Evolutionary conservation across 2,329 filamentous ascomycete species (phyloP).

Genomic region (Diaporthe citrichinensis): DNA sequence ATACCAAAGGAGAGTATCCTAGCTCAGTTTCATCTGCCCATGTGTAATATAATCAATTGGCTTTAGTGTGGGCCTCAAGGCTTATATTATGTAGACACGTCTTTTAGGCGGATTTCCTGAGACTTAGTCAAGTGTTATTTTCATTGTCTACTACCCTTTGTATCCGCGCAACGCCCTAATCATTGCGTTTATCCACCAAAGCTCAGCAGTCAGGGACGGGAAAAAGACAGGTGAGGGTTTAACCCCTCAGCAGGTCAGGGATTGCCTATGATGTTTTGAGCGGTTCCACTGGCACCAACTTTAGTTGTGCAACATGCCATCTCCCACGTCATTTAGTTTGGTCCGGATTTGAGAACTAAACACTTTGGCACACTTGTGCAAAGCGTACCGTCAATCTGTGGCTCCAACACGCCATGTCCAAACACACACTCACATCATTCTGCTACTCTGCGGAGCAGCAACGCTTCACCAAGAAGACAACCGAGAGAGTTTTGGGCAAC

Average conservation of each 20-base stretch:
- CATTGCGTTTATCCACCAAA: neutral
- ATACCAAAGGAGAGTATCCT: too few relatives aligned
- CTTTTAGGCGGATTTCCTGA: too few relatives aligned
- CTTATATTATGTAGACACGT: too few relatives aligned
- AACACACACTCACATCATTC: constrained; percentile 28
- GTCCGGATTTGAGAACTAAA: neutral
- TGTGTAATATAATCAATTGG: too few relatives aligned
- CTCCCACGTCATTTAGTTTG: neutral
- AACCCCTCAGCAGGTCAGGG: constrained; percentile 11
- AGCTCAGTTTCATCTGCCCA: too few relatives aligned
- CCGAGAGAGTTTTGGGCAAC: constrained; percentile 12
- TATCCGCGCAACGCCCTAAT: neutral
- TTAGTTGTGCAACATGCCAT: neutral
- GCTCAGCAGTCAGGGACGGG: neutral
- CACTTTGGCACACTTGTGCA: neutral
- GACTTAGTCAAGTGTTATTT: too few relatives aligned
- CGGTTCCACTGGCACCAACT: constrained; percentile 11
- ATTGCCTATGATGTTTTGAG: neutral
- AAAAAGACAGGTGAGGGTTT: neutral
- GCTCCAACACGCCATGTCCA: constrained; percentile 8
- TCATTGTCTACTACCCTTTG: too few relatives aligned
- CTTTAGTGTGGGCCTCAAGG: too few relatives aligned
- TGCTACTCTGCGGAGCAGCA: constrained; percentile 27
- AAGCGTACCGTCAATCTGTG: neutral
- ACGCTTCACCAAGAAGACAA: constrained; percentile 18